phyloP scores from a whole-genome alignment of 352 stramenopile species.

The Phytophthora melonis region DNA sequence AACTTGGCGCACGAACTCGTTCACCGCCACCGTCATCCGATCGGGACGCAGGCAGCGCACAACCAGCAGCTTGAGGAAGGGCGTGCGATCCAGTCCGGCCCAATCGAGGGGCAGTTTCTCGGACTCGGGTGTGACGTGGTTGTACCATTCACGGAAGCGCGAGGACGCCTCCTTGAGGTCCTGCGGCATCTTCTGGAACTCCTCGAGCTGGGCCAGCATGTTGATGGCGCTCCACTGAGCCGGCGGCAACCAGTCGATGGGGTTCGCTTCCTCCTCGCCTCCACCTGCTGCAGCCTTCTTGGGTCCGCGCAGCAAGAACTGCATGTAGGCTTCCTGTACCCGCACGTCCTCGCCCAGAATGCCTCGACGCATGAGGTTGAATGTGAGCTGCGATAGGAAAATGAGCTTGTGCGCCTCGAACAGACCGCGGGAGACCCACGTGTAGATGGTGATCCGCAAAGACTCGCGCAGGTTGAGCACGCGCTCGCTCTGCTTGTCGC shows the following conservation, averaged over 20 bases:
- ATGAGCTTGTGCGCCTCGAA: constrained; percentile 98
- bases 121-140: constrained; percentile 94
- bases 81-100: constrained; percentile 94
- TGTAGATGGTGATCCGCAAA: constrained; percentile 97
- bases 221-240: constrained; percentile 93
- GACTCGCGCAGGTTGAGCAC: constrained; percentile 95
- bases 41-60: constrained; percentile 95
- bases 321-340: constrained; percentile 96
- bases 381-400: constrained; percentile 97
- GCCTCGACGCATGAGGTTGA: constrained; percentile 97
- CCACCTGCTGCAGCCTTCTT: constrained; percentile 65
- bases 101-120: constrained; percentile 98
- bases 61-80: constrained; percentile 97
- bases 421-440: constrained; percentile 95
- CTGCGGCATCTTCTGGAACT: constrained; percentile 97
- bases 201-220: constrained; percentile 92
- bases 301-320: constrained; percentile 94
- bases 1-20: constrained; percentile 95
- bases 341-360: constrained; percentile 95
- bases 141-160: constrained; percentile 99
- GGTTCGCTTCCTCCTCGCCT: constrained; percentile 71
- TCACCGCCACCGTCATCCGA: constrained; percentile 95
- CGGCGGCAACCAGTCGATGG: constrained; percentile 93
- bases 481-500: constrained; percentile 91
- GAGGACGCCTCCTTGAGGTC: constrained; percentile 96